phyloP scores from a whole-genome alignment of 768 basidiomycete genomes.

The Sporobolomyces phaffii region DNA sequence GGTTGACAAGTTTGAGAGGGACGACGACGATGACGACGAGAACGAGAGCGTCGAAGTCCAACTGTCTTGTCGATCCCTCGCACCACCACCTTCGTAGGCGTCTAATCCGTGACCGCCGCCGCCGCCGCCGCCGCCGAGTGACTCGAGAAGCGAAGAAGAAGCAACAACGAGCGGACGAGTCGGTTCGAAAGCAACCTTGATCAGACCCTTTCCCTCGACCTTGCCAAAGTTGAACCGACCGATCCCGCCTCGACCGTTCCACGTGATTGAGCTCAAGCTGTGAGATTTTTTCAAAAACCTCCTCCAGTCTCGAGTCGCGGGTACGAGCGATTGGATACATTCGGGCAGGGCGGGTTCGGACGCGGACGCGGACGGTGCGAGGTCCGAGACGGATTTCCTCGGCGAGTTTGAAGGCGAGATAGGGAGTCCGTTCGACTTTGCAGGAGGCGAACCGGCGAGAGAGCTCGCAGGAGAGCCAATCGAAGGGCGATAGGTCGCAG shows the following conservation, averaged over 20 bases:
- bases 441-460: not conserved
- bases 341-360: not conserved
- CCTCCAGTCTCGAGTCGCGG: conserved; percentile 27
- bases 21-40: not conserved
- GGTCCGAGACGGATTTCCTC: not conserved
- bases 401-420: not conserved
- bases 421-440: not conserved
- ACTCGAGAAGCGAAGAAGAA: too few relatives aligned
- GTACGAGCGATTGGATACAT: conserved; percentile 5
- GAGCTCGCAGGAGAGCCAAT: not conserved
- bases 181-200: conserved; percentile 25
- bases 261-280: conserved; percentile 5
- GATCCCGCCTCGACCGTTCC: conserved; percentile 25
- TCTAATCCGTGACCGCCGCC: too few relatives aligned
- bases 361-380: too few relatives aligned
- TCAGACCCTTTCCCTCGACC: conserved; percentile 3
- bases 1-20: too few relatives aligned
- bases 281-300: conserved; percentile 34
- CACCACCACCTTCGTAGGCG: too few relatives aligned
- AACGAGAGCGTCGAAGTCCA: not conserved
- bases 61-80: conserved; percentile 7
- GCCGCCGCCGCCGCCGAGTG: not conserved
- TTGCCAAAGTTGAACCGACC: conserved; percentile 18
- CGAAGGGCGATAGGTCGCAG: not conserved
- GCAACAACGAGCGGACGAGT: not conserved